phyloP scores from a whole-genome alignment of 1,284 basidiomycete species.

The Pseudozyma sp. region DNA sequence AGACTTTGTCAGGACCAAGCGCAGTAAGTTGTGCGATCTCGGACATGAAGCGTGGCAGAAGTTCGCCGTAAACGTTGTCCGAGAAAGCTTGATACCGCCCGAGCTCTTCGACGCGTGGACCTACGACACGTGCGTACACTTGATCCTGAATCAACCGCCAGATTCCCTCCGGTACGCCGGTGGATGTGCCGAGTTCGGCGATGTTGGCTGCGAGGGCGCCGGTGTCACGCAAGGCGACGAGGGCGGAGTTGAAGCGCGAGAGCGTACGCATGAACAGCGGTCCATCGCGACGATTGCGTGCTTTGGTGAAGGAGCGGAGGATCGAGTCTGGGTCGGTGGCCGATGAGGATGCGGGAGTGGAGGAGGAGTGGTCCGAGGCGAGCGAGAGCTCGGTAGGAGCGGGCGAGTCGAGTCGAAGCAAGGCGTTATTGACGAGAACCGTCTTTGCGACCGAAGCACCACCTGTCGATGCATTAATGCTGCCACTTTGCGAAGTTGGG shows the following conservation, averaged over 20 bases:
- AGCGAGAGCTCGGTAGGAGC: conserved; percentile 31
- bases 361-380: conserved; percentile 22
- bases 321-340: conserved; percentile 69
- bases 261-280: conserved; percentile 71
- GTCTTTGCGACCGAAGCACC: conserved; percentile 23
- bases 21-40: conserved; percentile 68
- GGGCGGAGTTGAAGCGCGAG: conserved; percentile 71
- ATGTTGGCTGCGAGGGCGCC: conserved; percentile 68
- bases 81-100: conserved; percentile 70
- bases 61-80: conserved; percentile 70
- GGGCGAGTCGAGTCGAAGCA: conserved; percentile 25
- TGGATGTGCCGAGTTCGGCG: conserved; percentile 47
- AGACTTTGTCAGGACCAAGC: conserved; percentile 67
- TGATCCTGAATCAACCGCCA: conserved; percentile 73
- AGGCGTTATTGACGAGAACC: conserved; percentile 22
- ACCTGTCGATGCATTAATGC: background rate
- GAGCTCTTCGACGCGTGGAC: conserved; percentile 71
- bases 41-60: conserved; percentile 69
- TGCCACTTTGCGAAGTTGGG: conserved; percentile 20
- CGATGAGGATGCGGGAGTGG: conserved; percentile 4
- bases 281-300: conserved; percentile 72
- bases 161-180: conserved; percentile 66
- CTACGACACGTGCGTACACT: conserved; percentile 73
- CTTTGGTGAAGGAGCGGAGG: conserved; percentile 71
- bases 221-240: conserved; percentile 68